A percentile compares a stretch with the other conserved stretches of the same genome.
phyloP scores from a whole-genome alignment of 2,329 filamentous ascomycete species.

The Microdochium bolleyi region DNA sequence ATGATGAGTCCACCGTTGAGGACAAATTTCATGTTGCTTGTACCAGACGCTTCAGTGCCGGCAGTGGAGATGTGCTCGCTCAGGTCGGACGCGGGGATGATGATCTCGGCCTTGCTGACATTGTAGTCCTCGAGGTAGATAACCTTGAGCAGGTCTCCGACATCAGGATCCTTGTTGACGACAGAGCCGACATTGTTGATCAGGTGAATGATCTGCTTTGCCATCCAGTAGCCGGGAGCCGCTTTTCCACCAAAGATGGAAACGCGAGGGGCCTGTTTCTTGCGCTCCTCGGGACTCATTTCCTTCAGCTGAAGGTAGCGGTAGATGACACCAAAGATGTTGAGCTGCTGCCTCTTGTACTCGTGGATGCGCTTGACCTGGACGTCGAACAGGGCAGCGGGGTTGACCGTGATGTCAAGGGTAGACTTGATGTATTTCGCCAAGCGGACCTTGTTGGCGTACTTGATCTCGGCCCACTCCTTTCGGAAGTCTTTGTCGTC shows the following conservation, averaged over 20 bases:
- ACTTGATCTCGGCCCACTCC: slow-evolving; percentile 96
- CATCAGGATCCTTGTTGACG: slow-evolving; percentile 85
- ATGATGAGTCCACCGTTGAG: slow-evolving; percentile 96
- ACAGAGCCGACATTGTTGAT: slow-evolving; percentile 87
- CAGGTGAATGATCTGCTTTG: slow-evolving; percentile 95
- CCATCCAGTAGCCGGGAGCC: slow-evolving; percentile 99
- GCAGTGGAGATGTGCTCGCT: slow-evolving; percentile 98
- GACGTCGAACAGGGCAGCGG: slow-evolving; percentile 83
- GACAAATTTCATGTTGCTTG: slow-evolving; percentile 99
- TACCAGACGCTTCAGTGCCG: slow-evolving; percentile 82
- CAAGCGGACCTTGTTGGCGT: slow-evolving; percentile 86
- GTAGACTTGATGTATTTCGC: slow-evolving; percentile 85
- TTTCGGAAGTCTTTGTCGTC: slow-evolving; percentile 87
- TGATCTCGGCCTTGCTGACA: slow-evolving; percentile 98
- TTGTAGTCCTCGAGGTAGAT: slow-evolving; percentile 98
- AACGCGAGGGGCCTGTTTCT: slow-evolving; percentile 80
- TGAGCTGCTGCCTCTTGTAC: slow-evolving; percentile 98
- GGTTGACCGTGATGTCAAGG: slow-evolving; percentile 76
- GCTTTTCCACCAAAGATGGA: slow-evolving; percentile 98
- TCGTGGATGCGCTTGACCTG: slow-evolving; percentile 99
- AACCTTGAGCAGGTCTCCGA: slow-evolving; percentile 92
- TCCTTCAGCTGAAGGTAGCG: slow-evolving; percentile 85
- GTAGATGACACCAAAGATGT: slow-evolving; percentile 97
- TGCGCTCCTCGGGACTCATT: slow-evolving; percentile 73
- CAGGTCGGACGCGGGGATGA: slow-evolving; percentile 87